Evolutionary conservation across 371 early-diverging fungal species (phyloP), one percentile per base, ranked within the genome.

Genomic region (Vittaforma corneae): DNA sequence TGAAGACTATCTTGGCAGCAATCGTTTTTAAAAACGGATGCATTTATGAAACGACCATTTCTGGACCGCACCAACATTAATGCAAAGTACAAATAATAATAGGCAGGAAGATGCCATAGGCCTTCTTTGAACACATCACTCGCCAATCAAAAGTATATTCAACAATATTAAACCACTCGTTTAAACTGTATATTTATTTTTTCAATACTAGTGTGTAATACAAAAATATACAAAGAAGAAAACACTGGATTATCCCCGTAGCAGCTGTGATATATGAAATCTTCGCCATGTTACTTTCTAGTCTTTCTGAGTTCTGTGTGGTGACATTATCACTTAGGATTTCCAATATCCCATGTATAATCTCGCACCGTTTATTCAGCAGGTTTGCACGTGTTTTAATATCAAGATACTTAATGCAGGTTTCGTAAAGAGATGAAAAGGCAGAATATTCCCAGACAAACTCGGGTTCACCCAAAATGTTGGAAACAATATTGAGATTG

Each of bases 401-500:
- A 51, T 78, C 80, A n/a, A 80, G 52, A 65, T 76, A 78, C n/a
- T 65, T 53, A 37, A 69, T 73, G 44, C 81, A 77, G 34, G 72
- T 72, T 50, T 75, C 78, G 56, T 80, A 80, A 14, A 80, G 45
- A 0, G 72, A 53, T 11, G 76, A 71, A 68, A 70, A 80, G 20
- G 62, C 65, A 1, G 75, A 72, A 66, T 73, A 76, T 51, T 77
- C 65, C 80, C 80, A 80, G 0, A 80, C 64, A 29, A 80, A 66
- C 33, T 80, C 80, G 33, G 80, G 80, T 45, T 77, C 76, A 52
- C 75, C 78, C 34, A 80, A 59, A 62, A 80, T 80, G 62, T 78
- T 80, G 20, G 80, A 73, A 1, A 69, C 75, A 20, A 80, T 54
- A 67, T 80, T 77, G 30, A 80, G 48, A 47, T 76, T 75, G 44